Conservation (phyloP, 2,329 filamentous ascomycete genomes). For the Colletotrichum sp. region DNA sequence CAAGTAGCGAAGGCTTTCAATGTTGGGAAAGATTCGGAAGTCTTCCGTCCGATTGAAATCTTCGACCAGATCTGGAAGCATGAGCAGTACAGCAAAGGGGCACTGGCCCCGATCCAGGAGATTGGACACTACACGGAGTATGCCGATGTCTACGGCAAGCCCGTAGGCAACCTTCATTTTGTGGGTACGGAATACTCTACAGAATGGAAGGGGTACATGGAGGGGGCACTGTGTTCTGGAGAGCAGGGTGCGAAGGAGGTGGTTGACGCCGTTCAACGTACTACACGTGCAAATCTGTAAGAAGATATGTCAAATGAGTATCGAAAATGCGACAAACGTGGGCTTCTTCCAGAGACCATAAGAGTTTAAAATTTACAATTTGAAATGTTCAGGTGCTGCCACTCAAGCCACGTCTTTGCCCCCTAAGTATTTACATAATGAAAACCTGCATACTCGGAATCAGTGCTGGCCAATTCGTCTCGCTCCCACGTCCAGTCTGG, state of each 20-base stretch:
- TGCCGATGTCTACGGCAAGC: constrained; percentile 32
- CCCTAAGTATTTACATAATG: not conserved
- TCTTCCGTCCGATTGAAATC: constrained; percentile 29
- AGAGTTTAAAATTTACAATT: not conserved
- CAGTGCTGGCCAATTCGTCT: not conserved
- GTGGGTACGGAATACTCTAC: constrained; percentile 52
- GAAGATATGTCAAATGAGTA: too few species aligned
- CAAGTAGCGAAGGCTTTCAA: constrained; percentile 36
- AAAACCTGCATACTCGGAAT: not conserved
- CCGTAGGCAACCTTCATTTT: constrained; percentile 49
- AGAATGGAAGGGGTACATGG: constrained; percentile 59
- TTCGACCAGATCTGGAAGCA: constrained; percentile 38
- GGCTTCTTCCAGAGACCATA: not conserved
- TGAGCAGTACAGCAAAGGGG: constrained; percentile 36
- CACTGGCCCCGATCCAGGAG: constrained; percentile 35
- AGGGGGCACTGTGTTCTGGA: constrained; percentile 51
- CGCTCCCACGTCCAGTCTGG: not conserved
- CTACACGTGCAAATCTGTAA: not conserved
- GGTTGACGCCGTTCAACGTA: constrained; percentile 20
- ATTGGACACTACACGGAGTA: constrained; percentile 33
- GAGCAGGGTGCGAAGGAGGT: constrained; percentile 47
- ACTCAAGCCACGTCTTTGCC: not conserved
- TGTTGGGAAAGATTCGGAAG: constrained; percentile 22
- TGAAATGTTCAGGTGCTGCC: not conserved
- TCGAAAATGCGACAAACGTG: too few species aligned